Conservation (phyloP, 345 rosid species). For the Populus pruinosa region DNA sequence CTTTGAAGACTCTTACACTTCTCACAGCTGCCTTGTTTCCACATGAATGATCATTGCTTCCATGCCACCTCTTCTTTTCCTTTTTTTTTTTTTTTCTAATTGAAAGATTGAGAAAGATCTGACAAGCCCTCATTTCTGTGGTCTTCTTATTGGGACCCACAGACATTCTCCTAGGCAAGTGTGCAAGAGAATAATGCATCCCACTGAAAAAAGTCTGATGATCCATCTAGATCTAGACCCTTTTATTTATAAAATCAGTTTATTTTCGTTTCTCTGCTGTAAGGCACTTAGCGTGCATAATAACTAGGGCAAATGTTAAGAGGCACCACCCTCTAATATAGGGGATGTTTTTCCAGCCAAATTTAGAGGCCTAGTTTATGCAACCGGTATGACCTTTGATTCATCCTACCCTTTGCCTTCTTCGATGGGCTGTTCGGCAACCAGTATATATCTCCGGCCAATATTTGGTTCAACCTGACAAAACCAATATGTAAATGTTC, state of each 20-base stretch:
- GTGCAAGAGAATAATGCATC: conserved; percentile 55
- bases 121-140: conserved; percentile 24
- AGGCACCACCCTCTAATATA: conserved; percentile 9
- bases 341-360: conserved; percentile 26
- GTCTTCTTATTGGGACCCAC: conserved; percentile 39
- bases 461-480: neutral
- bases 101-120: conserved; percentile 34
- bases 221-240: conserved; percentile 32
- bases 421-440: conserved; percentile 2
- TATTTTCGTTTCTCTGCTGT: conserved; percentile 36
- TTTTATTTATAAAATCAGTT: neutral
- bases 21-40: conserved; percentile 10
- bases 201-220: conserved; percentile 28
- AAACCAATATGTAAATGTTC: neutral
- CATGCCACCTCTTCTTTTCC: conserved; percentile 5
- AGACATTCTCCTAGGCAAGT: conserved; percentile 69
- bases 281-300: conserved; percentile 32
- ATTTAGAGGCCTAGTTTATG: neutral
- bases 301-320: conserved; percentile 17
- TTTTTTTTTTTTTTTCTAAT: neutral
- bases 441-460: neutral
- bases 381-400: neutral
- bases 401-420: conserved; percentile 1
- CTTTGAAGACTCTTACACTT: neutral
- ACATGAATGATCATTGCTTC: conserved; percentile 25